Percentiles rank a stretch among this genome's conserved stretches.
These are phyloP conservation scores for Medicago truncatula DNA, from an alignment of 306 rosid genomes.

Conservation along the genomic window DNA sequence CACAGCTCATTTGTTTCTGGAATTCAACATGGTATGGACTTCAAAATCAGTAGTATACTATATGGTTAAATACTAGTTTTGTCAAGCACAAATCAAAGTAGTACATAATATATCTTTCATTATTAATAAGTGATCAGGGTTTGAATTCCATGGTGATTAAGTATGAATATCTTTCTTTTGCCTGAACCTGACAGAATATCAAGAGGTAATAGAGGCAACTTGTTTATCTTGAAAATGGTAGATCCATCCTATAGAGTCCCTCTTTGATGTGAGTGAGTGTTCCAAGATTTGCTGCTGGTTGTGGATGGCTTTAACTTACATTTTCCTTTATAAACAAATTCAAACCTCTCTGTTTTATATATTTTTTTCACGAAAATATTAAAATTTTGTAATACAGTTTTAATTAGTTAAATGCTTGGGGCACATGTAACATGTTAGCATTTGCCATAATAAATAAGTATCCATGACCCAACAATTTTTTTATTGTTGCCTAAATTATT, in stretches of 20 bases:
- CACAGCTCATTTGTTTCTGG: not conserved
- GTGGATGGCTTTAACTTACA: not conserved
- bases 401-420: too few species aligned
- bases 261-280: constrained; percentile 45
- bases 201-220: constrained; percentile 83
- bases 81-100: not conserved
- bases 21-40: not conserved
- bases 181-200: constrained; percentile 65
- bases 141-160: constrained; percentile 7
- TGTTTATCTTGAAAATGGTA: constrained; percentile 83
- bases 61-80: constrained; percentile 6
- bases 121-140: not conserved
- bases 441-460: too few species aligned
- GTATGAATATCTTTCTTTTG: constrained; percentile 24
- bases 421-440: too few species aligned
- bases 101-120: not conserved
- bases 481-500: too few species aligned
- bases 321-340: too few species aligned
- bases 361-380: too few species aligned
- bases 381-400: too few species aligned
- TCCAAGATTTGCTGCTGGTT: not conserved
- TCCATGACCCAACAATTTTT: too few species aligned
- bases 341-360: too few species aligned
- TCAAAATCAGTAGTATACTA: not conserved
- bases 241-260: constrained; percentile 89